A percentile compares a stretch with the other conserved stretches of the same genome.
phyloP scores from a whole-genome alignment of 2,329 filamentous ascomycete species.

The Apiospora aurea region DNA sequence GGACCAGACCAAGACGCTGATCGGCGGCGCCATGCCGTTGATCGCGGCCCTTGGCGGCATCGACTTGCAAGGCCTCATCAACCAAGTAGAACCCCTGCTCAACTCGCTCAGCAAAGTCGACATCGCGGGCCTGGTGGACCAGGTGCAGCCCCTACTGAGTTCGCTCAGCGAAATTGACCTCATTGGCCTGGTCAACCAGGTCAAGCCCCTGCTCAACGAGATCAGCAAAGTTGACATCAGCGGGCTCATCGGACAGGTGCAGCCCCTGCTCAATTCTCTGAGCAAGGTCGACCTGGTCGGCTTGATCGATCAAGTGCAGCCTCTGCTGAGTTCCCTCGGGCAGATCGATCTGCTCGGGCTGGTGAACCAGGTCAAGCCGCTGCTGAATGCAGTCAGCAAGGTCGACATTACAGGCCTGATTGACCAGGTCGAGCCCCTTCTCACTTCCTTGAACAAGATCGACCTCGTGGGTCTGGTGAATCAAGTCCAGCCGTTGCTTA shows the following conservation, averaged over 20 bases:
- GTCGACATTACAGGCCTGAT: constrained; percentile 42
- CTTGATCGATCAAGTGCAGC: constrained; percentile 42
- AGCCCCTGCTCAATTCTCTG: constrained; percentile 42
- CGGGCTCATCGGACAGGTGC: constrained; percentile 44
- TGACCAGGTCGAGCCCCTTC: constrained; percentile 40
- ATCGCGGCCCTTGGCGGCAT: constrained; percentile 35
- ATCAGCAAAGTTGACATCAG: constrained; percentile 43
- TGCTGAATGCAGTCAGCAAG: constrained; percentile 32
- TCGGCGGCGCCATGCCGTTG: constrained; percentile 38
- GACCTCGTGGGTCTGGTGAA: constrained; percentile 41
- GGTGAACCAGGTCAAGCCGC: background rate
- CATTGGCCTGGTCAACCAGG: constrained; percentile 37
- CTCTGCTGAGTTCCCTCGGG: constrained; percentile 41
- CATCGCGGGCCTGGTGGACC: constrained; percentile 43
- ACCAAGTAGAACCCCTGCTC: constrained; percentile 31
- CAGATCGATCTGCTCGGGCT: constrained; percentile 42
- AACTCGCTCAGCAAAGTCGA: constrained; percentile 40
- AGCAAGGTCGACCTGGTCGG: constrained; percentile 8
- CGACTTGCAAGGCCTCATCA: constrained; percentile 39
- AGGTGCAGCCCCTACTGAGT: constrained; percentile 40
- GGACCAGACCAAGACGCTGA: constrained; percentile 37
- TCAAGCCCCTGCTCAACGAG: constrained; percentile 34
- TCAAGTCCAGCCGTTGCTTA: constrained; percentile 42
- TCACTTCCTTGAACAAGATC: constrained; percentile 35
- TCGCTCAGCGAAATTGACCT: constrained; percentile 42